Percentiles rank a stretch among this genome's conserved stretches.
Conservation (phyloP, 176 grass and related monocot genomes). For the Zea mays region Zm-B73-REFERENCE-NAM-5.0 NC_050101.1:81028501-81029000, state of each 20-base stretch:
- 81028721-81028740: background rate
- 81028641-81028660: slow-evolving; percentile 90
- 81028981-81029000: background rate
- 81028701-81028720: slow-evolving; percentile 10
- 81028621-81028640: slow-evolving; percentile 78
- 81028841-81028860: slow-evolving; percentile 81
- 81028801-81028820: slow-evolving; percentile 95
- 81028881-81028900: slow-evolving; percentile 17
- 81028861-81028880: slow-evolving; percentile 8
- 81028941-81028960: background rate
- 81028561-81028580: background rate
- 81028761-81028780: slow-evolving; percentile 62
- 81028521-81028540: slow-evolving; percentile 10
- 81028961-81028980: background rate
- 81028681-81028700: slow-evolving; percentile 79
- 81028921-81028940: background rate
- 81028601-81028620: slow-evolving; percentile 80
- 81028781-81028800: slow-evolving; percentile 93
- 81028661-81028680: slow-evolving; percentile 76
- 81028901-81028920: background rate
- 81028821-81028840: slow-evolving; percentile 84
- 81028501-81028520: background rate
- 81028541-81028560: background rate
- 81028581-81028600: slow-evolving; percentile 33
- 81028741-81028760: background rate